Percentiles rank a stretch among this genome's conserved stretches.
Conservation (phyloP, 768 basidiomycete genomes). For the Rhizopogon vinicolor region DNA sequence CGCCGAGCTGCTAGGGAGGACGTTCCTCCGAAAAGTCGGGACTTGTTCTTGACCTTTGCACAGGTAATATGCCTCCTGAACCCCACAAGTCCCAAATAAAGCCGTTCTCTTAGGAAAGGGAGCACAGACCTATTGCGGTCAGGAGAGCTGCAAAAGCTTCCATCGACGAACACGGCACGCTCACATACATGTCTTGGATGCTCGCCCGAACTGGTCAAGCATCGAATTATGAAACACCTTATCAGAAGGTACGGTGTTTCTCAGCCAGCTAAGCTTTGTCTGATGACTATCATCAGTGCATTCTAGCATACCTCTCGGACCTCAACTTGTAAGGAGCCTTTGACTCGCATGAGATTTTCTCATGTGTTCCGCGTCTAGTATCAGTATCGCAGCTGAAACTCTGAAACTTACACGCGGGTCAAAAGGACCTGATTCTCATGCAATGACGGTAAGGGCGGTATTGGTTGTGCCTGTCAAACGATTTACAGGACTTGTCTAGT, state of each 20-base stretch:
- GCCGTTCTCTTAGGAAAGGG: conserved; percentile 46
- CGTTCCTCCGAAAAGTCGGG: conserved; percentile 28
- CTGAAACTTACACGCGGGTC: conserved; percentile 48
- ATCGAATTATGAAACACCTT: conserved; percentile 62
- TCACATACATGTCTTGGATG: conserved; percentile 75
- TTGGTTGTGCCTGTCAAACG: not conserved
- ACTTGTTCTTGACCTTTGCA: conserved; percentile 25
- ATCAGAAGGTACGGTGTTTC: conserved; percentile 58
- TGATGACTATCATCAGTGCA: conserved; percentile 46
- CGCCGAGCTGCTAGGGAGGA: conserved; percentile 24
- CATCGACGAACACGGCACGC: conserved; percentile 39
- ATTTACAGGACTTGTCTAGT: conserved; percentile 32
- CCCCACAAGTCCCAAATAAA: not conserved
- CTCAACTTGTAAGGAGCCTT: conserved; percentile 56
- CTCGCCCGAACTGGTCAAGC: conserved; percentile 52
- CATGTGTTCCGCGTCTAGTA: conserved; percentile 33
- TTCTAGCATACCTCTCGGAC: conserved; percentile 77
- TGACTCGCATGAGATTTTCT: not conserved
- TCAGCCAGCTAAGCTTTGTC: not conserved
- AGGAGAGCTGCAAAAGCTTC: conserved; percentile 46
- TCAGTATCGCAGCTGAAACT: conserved; percentile 48
- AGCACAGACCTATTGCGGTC: conserved; percentile 63
- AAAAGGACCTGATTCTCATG: conserved; percentile 44
- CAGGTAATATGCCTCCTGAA: conserved; percentile 11
- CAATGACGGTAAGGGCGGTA: conserved; percentile 54